Conservation (phyloP, 2,329 filamentous ascomycete genomes). For the Parafenestella ontariensis region DNA sequence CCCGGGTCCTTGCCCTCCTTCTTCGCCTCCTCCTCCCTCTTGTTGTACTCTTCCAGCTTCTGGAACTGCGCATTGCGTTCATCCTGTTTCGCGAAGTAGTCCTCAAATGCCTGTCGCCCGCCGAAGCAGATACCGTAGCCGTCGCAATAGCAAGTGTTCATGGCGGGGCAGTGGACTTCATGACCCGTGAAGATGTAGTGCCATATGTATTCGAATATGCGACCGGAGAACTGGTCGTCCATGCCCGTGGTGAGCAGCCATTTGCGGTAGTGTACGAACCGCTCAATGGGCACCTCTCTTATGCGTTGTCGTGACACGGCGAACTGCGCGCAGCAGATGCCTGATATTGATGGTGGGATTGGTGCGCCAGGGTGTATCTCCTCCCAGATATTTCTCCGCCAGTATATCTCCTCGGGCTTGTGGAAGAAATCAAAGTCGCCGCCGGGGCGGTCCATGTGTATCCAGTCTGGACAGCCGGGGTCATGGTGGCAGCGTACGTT, state of each 20-base stretch:
- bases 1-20: slow-evolving; percentile 32
- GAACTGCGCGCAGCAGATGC: slow-evolving; percentile 65
- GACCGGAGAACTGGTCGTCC: slow-evolving; percentile 48
- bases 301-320: slow-evolving; percentile 58
- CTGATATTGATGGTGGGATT: slow-evolving; percentile 44
- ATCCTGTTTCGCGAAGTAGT: slow-evolving; percentile 57
- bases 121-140: slow-evolving; percentile 70
- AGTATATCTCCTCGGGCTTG: slow-evolving; percentile 51
- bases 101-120: slow-evolving; percentile 56
- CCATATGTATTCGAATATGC: slow-evolving; percentile 51
- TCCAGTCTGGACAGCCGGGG: slow-evolving; percentile 66
- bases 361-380: slow-evolving; percentile 52
- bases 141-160: slow-evolving; percentile 64
- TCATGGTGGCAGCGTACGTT: slow-evolving; percentile 66
- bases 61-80: slow-evolving; percentile 50
- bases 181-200: slow-evolving; percentile 51
- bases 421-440: slow-evolving; percentile 49
- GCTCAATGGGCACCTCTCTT: slow-evolving; percentile 57
- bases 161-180: slow-evolving; percentile 48
- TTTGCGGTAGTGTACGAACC: slow-evolving; percentile 61
- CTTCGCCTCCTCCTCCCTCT: slow-evolving; percentile 45
- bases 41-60: slow-evolving; percentile 50
- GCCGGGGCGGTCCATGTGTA: slow-evolving; percentile 55
- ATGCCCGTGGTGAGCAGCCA: slow-evolving; percentile 56
- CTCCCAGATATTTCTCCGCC: slow-evolving; percentile 45